Base-by-base conservation (phyloP, 345 rosid genomes). In the Linum lewisii region DNA sequence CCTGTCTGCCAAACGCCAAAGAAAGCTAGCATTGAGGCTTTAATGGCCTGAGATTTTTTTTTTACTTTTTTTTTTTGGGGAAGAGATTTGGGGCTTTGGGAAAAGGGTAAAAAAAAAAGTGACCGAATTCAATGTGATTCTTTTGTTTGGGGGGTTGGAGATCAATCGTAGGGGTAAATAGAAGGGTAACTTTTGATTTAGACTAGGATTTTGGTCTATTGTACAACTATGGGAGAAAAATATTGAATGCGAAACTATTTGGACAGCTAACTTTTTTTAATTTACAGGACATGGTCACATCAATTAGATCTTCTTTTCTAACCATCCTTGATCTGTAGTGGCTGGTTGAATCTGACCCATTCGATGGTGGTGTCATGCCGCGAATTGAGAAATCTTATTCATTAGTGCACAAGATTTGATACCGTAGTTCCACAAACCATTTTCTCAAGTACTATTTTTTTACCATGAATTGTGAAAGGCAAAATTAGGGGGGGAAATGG, bases 21-120 rank as follows among this genome's bases (percentile, higher is more conserved):
- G 89, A 87, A 86, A 54, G 87, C 83, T 6, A 78, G 71, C 57
- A 79, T 89, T 18, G 97, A 84, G 77, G 97, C 87, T 25, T 65
- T 86, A 60, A 56, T 70, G 24, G 62, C 15, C 56, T 59, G 70
- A 60, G 67, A 44, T 74, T 69, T 69, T 24, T 72, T 78, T 7
- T 51, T 21, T 51, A 21, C n/a, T 34, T 34, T 34, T 34, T 6
- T 34, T 34, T 11, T 34, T 34, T 34, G 5, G 21, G 20, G 6
- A 22, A 16, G 22, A 63, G 49, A n/a, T 66, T 72, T 68, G 75
- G 69, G 14, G 4, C 9, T 34, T 34, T 5, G 47, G 76, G 56
- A 72, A 72, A 71, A 64, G 2, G 7, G 16, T 14, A 42, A 52
- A 20, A 13, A 21, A 45, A 10, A 26, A 63, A 53, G 19, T 57